phyloP scores from a whole-genome alignment of 1,284 basidiomycete genomes.

The Inonotus hispidus region DNA sequence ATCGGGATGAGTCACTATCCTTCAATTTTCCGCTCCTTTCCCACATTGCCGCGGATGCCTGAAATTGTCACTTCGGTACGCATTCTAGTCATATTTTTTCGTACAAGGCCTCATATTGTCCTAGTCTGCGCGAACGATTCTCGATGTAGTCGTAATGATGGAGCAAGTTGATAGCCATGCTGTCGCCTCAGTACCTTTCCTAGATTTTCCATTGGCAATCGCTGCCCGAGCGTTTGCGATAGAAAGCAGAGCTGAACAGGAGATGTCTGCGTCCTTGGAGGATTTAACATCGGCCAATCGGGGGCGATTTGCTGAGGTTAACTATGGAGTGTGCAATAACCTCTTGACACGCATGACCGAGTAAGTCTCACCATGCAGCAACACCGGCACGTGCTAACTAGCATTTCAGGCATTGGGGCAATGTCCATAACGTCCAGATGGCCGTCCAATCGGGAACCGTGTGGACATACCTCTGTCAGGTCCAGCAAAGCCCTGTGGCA shows the following conservation, averaged over 20 bases:
- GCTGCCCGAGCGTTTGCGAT: conserved; percentile 17
- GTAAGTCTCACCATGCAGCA: background rate
- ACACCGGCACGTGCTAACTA: background rate
- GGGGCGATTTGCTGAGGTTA: conserved; percentile 17
- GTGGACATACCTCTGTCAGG: conserved; percentile 15
- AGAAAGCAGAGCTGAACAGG: conserved; percentile 15
- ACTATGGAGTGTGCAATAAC: conserved; percentile 15
- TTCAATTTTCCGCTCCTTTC: conserved; percentile 13
- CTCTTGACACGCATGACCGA: conserved; percentile 13
- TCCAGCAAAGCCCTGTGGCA: conserved; percentile 18
- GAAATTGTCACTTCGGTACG: conserved; percentile 16
- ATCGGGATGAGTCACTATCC: conserved; percentile 17
- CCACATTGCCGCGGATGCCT: conserved; percentile 7
- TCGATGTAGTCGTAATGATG: conserved; percentile 17
- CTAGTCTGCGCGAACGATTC: conserved; percentile 17
- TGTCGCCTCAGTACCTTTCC: conserved; percentile 13
- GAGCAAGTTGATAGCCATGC: conserved; percentile 16
- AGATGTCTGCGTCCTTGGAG: conserved; percentile 3
- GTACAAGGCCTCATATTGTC: background rate
- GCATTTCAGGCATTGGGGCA: conserved; percentile 17
- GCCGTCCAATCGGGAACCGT: conserved; percentile 15
- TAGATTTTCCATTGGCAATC: conserved; percentile 19
- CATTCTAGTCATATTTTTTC: background rate
- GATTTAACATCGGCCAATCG: conserved; percentile 6
- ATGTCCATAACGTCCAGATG: conserved; percentile 17